A percentile compares a stretch with the other conserved stretches of the same genome.
These are phyloP conservation scores for Cinnamomum micranthum DNA, from an alignment of 164 flowering plant species.

Conservation along the genomic window DNA sequence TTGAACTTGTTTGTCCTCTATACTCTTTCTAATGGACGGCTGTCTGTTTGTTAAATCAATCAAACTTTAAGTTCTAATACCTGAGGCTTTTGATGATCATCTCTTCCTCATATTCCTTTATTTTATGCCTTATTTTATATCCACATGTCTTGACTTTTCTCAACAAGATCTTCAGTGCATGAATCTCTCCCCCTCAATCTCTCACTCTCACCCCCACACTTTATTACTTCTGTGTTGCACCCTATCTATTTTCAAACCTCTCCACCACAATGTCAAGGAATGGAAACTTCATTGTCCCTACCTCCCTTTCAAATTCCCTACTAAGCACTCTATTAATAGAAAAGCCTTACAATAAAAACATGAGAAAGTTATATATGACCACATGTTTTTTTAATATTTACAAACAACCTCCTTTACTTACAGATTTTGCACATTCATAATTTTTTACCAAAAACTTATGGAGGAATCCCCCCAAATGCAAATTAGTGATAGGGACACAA, in stretches of 20 bases:
- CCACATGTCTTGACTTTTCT: conserved; percentile 8
- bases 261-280: conserved; percentile 8
- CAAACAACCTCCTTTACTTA: too few species aligned
- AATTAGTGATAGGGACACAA: too few species aligned
- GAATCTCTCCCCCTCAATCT: neutral
- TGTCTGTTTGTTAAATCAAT: too few species aligned
- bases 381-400: too few species aligned
- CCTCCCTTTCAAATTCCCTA: neutral
- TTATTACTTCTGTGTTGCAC: too few species aligned
- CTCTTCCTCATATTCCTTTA: neutral
- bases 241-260: conserved; percentile 1
- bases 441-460: too few species aligned
- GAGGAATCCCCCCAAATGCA: too few species aligned
- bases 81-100: neutral
- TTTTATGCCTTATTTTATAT: neutral
- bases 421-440: too few species aligned
- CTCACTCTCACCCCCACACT: neutral
- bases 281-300: conserved; percentile 12
- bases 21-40: too few species aligned
- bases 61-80: neutral
- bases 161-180: neutral
- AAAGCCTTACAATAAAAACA: neutral
- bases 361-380: too few species aligned
- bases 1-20: too few species aligned
- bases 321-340: neutral